A percentile compares a stretch with the other conserved stretches of the same genome.
These are phyloP conservation scores for Alternaria infectoria DNA, from an alignment of 2,329 filamentous ascomycete genomes.

Conservation along the genomic window DNA sequence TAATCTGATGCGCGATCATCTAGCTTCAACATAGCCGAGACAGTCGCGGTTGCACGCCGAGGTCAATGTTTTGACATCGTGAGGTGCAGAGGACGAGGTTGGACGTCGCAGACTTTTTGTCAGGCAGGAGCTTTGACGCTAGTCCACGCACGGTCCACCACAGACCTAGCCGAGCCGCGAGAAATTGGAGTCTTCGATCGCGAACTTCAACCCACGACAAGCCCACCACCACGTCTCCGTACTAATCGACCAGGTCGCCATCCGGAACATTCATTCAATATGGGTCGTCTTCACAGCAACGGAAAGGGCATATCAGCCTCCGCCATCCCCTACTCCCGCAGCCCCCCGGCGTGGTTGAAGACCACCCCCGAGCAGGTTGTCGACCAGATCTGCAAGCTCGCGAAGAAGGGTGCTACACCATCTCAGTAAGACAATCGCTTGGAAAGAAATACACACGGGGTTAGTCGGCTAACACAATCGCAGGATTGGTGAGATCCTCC, in stretches of 20 bases:
- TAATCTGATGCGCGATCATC: background rate
- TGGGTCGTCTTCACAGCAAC: conserved; percentile 99
- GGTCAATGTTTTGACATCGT: background rate
- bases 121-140: conserved; percentile 9
- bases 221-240: conserved; percentile 29
- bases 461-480: conserved; percentile 14
- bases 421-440: conserved; percentile 64
- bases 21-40: conserved; percentile 1
- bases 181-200: conserved; percentile 23
- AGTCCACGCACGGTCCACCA: conserved; percentile 14
- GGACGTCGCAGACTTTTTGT: conserved; percentile 17
- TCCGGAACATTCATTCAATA: conserved; percentile 58
- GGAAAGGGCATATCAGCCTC: conserved; percentile 99
- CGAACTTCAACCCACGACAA: conserved; percentile 24
- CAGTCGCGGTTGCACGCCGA: background rate
- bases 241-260: conserved; percentile 32
- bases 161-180: conserved; percentile 28
- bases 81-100: conserved; percentile 3
- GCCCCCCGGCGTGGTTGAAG: conserved; percentile 94
- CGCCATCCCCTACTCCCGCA: conserved; percentile 95
- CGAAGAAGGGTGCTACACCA: conserved; percentile 97
- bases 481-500: conserved; percentile 92
- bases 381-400: conserved; percentile 99
- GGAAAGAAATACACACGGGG: background rate
- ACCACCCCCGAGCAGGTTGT: conserved; percentile 98